Evolutionary conservation across 176 grass and related monocot genomes (phyloP).

Genomic region (Oryza glaberrima): DNA sequence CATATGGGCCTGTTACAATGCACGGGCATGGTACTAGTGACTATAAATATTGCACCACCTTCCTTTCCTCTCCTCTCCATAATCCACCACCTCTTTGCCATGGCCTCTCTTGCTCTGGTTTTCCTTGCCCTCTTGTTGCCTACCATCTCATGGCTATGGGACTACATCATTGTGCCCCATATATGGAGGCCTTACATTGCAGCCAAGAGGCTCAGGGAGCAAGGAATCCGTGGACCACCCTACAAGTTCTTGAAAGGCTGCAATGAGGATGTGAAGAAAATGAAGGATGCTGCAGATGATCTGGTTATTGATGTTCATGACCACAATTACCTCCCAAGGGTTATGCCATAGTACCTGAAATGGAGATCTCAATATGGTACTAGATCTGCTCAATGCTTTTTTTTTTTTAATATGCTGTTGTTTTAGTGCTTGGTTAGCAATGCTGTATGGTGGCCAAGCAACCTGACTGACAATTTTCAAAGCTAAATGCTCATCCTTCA

Average conservation of each 20-base stretch:
- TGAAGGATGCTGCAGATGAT: neutral
- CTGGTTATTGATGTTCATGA: slow-evolving; percentile 36
- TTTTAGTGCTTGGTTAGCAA: neutral
- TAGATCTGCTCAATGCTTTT: neutral
- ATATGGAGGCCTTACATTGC: slow-evolving; percentile 46
- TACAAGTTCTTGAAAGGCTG: slow-evolving; percentile 50
- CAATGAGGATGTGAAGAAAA: slow-evolving; percentile 35
- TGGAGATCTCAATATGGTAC: slow-evolving; percentile 56
- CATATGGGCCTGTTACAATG: neutral
- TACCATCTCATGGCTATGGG: slow-evolving; percentile 27
- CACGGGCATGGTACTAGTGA: too few species aligned
- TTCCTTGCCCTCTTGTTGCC: neutral
- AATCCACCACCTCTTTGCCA: neutral
- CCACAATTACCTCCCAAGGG: slow-evolving; percentile 40
- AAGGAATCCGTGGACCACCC: slow-evolving; percentile 48
- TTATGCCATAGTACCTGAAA: slow-evolving; percentile 34
- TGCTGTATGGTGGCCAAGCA: neutral
- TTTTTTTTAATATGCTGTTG: neutral
- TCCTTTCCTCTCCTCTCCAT: neutral
- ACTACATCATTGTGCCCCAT: slow-evolving; percentile 2
- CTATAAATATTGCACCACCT: neutral
- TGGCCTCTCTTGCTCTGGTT: neutral
- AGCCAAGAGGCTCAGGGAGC: slow-evolving; percentile 30
- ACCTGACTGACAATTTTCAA: neutral
- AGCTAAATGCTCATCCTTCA: neutral